Conservation (phyloP, 2,329 filamentous ascomycete species). For the Claviceps capensis region DNA sequence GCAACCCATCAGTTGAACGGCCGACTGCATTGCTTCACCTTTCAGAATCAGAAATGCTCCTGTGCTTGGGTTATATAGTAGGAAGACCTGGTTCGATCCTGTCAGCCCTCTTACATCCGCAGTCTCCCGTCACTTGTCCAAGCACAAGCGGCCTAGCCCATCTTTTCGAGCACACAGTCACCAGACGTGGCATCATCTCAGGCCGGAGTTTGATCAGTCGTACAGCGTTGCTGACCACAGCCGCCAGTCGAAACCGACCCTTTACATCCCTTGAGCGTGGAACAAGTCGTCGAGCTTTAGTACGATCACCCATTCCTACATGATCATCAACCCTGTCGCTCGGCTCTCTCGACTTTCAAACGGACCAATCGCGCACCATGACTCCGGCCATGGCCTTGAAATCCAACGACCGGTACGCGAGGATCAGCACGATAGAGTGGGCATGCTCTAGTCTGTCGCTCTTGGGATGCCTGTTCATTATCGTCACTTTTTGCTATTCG, state of each 20-base stretch:
- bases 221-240: not conserved
- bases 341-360: not conserved
- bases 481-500: constrained; percentile 55
- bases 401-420: constrained; percentile 27
- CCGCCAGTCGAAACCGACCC: not conserved
- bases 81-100: not conserved
- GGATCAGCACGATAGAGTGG: constrained; percentile 51
- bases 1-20: not conserved
- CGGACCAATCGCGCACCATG: not conserved
- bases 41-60: not conserved
- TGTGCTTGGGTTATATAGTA: not conserved
- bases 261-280: not conserved
- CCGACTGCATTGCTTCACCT: not conserved
- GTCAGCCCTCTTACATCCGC: not conserved
- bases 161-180: not conserved
- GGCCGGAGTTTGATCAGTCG: not conserved
- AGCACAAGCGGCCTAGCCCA: not conserved
- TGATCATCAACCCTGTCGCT: not conserved
- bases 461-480: constrained; percentile 56
- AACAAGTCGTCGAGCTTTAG: not conserved
- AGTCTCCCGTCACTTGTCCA: not conserved
- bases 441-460: constrained; percentile 58
- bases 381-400: constrained; percentile 4
- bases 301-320: not conserved
- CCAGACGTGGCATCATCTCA: not conserved